Evolutionary conservation across 208 protist genomes (phyloP).

Genomic region (Acanthamoeba lenticulata): DNA sequence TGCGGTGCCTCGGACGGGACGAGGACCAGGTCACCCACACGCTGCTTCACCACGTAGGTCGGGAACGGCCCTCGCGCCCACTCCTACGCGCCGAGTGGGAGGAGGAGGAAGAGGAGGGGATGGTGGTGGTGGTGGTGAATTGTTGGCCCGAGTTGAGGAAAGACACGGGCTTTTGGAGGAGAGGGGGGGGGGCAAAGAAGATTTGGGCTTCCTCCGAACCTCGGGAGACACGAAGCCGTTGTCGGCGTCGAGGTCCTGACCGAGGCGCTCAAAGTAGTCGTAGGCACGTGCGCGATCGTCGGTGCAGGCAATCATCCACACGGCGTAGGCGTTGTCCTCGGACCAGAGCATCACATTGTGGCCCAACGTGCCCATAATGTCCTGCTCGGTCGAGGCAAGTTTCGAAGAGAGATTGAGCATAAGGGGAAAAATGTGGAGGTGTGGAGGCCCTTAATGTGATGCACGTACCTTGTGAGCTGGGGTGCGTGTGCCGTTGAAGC

Average conservation of each 20-base stretch:
- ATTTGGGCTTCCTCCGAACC: no score
- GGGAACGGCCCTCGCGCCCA: neutral
- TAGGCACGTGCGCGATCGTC: neutral
- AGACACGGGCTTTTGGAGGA: no score
- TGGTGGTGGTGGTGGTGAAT: no score
- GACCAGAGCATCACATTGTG: constrained; percentile 55
- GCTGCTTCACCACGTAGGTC: constrained; percentile 29
- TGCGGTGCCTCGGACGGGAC: constrained; percentile 8
- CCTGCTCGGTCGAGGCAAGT: neutral
- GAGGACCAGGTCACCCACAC: constrained; percentile 31
- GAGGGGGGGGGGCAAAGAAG: no score
- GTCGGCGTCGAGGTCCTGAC: constrained; percentile 16
- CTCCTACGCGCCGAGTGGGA: no score
- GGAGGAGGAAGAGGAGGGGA: no score
- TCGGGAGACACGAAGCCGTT: constrained; percentile 35
- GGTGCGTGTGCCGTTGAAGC: constrained; percentile 43
- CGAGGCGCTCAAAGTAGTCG: neutral
- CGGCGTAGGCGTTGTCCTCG: neutral
- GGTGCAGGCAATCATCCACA: constrained; percentile 9
- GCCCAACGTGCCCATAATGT: constrained; percentile 50
- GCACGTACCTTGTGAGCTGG: constrained; percentile 40
- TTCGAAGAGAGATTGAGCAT: no score
- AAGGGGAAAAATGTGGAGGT: no score
- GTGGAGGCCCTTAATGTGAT: neutral
- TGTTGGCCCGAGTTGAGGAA: no score